phyloP scores from a whole-genome alignment of 2,329 filamentous ascomycete genomes.

The Venturiaceae sp. region DNA sequence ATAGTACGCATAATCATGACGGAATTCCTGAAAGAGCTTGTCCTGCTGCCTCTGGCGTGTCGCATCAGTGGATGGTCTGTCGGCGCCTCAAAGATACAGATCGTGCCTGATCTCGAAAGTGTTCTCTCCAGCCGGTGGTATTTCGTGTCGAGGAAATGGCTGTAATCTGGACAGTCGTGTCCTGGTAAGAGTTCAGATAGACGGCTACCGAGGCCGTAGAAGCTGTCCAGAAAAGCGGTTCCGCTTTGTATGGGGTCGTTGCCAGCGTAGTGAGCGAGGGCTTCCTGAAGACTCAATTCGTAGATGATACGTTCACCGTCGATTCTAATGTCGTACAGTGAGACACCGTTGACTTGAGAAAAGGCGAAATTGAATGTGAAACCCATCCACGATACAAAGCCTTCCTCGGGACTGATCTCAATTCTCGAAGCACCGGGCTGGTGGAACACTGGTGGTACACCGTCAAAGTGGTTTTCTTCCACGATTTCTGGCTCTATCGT shows the following conservation, averaged over 20 bases:
- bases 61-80: conserved; percentile 22
- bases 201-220: conserved; percentile 26
- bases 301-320: conserved; percentile 42
- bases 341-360: no score
- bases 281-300: conserved; percentile 43
- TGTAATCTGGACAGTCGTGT: conserved; percentile 32
- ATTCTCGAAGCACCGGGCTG: no score
- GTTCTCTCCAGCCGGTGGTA: conserved; percentile 20
- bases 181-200: conserved; percentile 31
- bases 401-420: no score
- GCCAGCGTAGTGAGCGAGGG: conserved; percentile 42
- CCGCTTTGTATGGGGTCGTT: conserved; percentile 33
- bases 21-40: conserved; percentile 22
- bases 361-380: no score
- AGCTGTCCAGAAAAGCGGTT: conserved; percentile 33
- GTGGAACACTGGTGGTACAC: no score
- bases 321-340: conserved; percentile 41
- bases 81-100: conserved; percentile 32
- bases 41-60: conserved; percentile 18
- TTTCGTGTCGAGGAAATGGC: conserved; percentile 25
- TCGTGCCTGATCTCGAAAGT: conserved; percentile 20
- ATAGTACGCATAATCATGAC: conserved; percentile 35
- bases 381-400: no score
- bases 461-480: no score
- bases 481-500: no score